Evolutionary conservation across 2,329 filamentous ascomycete genomes (phyloP), one percentile per base, ranked within the genome.

Genomic region (Sporothrix brunneoviolacea): DNA sequence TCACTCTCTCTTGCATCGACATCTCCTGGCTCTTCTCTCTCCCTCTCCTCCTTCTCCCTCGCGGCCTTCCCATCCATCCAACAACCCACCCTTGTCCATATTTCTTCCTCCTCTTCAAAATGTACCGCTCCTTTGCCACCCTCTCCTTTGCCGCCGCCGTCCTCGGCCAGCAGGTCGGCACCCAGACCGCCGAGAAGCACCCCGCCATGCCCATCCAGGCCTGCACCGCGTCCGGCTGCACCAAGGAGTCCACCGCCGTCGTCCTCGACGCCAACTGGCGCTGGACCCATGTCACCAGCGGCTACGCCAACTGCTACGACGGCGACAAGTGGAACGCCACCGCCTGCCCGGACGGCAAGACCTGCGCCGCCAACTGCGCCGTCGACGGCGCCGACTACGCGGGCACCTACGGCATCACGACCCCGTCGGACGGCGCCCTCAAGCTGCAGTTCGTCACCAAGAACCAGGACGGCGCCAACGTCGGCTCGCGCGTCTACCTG

Each of bases 401-500:
- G 35, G 61, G 57, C 30, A 74, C 71, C 8, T 74, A 74, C 54
- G 72, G 76, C 60, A 72, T 77, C 58, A 69, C 67, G 6, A 66
- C 74, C 18, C 61, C 61, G 18, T 65, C 63, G 42, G 67, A 68
- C 46, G 68, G 69, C 56, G 65, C 73, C 21, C 62, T 79, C 50
- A 72, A 65, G 52, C 64, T 79, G 45, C 72, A 72, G 61, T 77
- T 79, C 54, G 72, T 78, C 54, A 78, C 74, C 54, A 70, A 73
- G 61, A 67, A 70, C 62, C 60, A 61, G 43, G 67, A 68, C 61
- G 63, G 57, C 24, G 54, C 56, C 32, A 70, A 70, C 51, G 59
- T 70, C 46, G 66, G 67, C 19, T 66, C 76, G 13, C 72, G 80
- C 52, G 63, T 80, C 38, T 84, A 82, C 62, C 69, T 83, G 48